phyloP scores from a whole-genome alignment of 192 early-diverging fungal genomes.

The Paraglomus brasilianum region DNA sequence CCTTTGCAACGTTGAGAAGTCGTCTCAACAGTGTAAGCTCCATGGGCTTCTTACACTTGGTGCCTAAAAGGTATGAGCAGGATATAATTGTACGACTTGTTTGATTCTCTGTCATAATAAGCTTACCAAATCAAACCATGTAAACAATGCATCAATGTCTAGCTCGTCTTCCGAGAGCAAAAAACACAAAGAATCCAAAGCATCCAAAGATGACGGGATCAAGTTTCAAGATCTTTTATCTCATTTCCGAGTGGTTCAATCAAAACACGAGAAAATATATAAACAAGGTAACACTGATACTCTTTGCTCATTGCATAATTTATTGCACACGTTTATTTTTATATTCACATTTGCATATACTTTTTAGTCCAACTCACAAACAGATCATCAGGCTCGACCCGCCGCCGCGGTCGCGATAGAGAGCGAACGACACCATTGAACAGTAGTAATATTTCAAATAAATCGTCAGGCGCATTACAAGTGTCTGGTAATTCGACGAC shows the following conservation, averaged over 20 bases:
- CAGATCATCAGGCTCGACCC: not conserved
- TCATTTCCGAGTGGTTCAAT: conserved; percentile 75
- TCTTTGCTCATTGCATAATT: not conserved
- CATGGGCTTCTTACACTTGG: conserved; percentile 60
- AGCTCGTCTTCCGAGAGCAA: too few species aligned
- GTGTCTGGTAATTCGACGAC: too few species aligned
- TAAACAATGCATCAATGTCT: too few species aligned
- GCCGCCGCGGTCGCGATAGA: not conserved
- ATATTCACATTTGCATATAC: not conserved
- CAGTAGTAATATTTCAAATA: not conserved
- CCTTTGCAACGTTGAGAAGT: conserved; percentile 93
- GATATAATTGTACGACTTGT: not conserved
- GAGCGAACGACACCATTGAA: not conserved
- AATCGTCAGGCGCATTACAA: not conserved
- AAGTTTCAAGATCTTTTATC: conserved; percentile 66
- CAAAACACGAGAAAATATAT: conserved; percentile 69
- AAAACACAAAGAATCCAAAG: not conserved
- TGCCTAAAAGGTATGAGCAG: conserved; percentile 51
- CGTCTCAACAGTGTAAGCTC: conserved; percentile 85
- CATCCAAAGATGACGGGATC: conserved; percentile 40
- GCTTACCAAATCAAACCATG: not conserved
- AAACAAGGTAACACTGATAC: conserved; percentile 40
- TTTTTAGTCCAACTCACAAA: not conserved
- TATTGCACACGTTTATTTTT: not conserved
- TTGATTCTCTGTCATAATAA: not conserved